Evolutionary conservation across 1,284 basidiomycete species (phyloP).

Genomic region (Microbotryomycetes sp.): DNA sequence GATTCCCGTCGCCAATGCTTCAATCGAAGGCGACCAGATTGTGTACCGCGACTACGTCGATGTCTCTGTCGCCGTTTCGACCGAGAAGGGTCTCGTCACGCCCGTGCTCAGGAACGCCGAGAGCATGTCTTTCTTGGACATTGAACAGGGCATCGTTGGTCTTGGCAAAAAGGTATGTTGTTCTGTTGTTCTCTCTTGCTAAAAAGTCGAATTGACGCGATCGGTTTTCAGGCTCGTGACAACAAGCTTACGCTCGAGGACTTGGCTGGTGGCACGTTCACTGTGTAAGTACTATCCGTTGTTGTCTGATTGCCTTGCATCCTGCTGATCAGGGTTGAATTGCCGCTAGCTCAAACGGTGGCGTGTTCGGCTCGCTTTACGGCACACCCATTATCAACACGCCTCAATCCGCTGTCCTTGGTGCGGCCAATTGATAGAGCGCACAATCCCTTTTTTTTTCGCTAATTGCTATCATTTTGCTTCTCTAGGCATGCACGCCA

Average conservation of each 20-base stretch:
- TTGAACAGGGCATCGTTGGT: constrained; percentile 84
- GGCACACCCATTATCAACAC: constrained; percentile 93
- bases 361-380: constrained; percentile 93
- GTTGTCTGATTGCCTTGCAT: neutral
- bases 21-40: constrained; percentile 86
- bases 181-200: neutral
- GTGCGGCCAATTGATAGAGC: no score
- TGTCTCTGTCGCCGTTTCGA: constrained; percentile 89
- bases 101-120: constrained; percentile 92
- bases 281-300: constrained; percentile 58
- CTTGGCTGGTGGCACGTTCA: constrained; percentile 89
- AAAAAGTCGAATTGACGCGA: neutral
- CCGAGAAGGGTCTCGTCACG: constrained; percentile 94
- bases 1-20: constrained; percentile 89
- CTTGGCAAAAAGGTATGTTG: constrained; percentile 76
- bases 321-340: neutral
- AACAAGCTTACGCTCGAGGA: constrained; percentile 84
- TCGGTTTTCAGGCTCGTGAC: constrained; percentile 63
- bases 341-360: constrained; percentile 76
- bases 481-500: constrained; percentile 78
- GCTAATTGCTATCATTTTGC: neutral
- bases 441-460: neutral
- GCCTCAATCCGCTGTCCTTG: constrained; percentile 88
- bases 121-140: constrained; percentile 74
- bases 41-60: constrained; percentile 95